Base-by-base conservation (phyloP, 306 rosid genomes). In the Lagenaria siceraria region DNA sequence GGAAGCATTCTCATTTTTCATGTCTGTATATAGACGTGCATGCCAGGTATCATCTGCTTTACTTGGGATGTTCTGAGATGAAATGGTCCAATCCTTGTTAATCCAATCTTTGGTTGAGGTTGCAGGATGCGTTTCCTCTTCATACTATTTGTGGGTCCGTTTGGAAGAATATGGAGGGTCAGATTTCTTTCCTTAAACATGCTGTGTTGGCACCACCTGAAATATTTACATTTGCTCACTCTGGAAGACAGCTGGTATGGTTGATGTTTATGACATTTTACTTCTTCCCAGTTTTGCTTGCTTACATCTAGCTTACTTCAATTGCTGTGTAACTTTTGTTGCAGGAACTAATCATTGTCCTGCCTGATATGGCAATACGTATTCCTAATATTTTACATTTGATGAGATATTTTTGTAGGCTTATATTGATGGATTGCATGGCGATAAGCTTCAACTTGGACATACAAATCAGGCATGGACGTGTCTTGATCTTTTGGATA, bases 91-190 rank as follows among this genome's bases (percentile, higher is more conserved):
- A 54, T 60, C n/a, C 51, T 24, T 75, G 5, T 60, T 76, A 62
- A 49, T 68, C 70, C 38, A 51, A 8, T 61, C 54, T 53, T 74
- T 86, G 76, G 51, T 58, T 80, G 87, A 59, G 73, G 62, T 70
- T 70, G 72, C 84, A 96, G 99, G 99, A 90, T 74, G 89, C 89
- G n/a, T 92, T 96, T 83, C 99, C 99, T n/a, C 91, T 96, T 61
- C 91, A 92, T 82, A 90, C 97, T 46, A 76, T 96, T 54, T 96
- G 93, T 81, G 97, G 99, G 76, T 90, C 96, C 74, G 86, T 96
- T 65, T 96, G 99, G 99, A 90, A 92, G 87, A 92, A 96, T 77
- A 88, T 88, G 2, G 99, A 96, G 90, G 98, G 97, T 75, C 99
- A 96, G 84, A 82, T 96, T 63, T 96, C 99, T 56, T 96, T 96